phyloP scores from a whole-genome alignment of 495 filamentous ascomycete species.

The Tricharina praecox region DNA sequence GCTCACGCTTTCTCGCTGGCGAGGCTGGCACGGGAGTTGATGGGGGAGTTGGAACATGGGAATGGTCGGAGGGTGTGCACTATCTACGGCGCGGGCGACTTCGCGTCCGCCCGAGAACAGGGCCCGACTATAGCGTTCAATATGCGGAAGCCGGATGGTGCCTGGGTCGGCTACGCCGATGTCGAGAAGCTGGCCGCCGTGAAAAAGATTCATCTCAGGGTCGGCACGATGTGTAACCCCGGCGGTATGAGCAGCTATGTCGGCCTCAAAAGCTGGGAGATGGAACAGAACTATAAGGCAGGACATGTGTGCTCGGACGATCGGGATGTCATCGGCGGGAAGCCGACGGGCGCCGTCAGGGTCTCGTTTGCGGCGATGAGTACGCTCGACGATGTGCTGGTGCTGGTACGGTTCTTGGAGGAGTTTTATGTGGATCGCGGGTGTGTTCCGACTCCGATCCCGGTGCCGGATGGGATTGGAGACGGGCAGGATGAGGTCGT shows the following conservation, averaged over 20 bases:
- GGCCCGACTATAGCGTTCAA: slow-evolving; percentile 81
- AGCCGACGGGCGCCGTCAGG: slow-evolving; percentile 73
- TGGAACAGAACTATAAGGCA: slow-evolving; percentile 60
- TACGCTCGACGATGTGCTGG: slow-evolving; percentile 53
- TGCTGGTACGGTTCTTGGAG: slow-evolving; percentile 49
- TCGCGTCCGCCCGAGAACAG: slow-evolving; percentile 31
- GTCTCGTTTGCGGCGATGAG: slow-evolving; percentile 81
- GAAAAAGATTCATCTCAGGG: slow-evolving; percentile 63
- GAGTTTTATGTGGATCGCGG: slow-evolving; percentile 57
- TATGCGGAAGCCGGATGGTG: slow-evolving; percentile 43
- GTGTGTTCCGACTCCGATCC: slow-evolving; percentile 21
- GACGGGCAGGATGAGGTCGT: slow-evolving; percentile 12
- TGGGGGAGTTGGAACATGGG: slow-evolving; percentile 44
- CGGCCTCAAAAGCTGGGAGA: slow-evolving; percentile 55
- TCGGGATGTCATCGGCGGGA: slow-evolving; percentile 62
- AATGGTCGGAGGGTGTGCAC: slow-evolving; percentile 37
- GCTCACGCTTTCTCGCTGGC: slow-evolving; percentile 56
- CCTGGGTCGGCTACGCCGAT: slow-evolving; percentile 65
- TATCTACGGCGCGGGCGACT: slow-evolving; percentile 28
- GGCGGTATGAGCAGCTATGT: slow-evolving; percentile 60
- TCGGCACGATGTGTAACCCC: slow-evolving; percentile 80
- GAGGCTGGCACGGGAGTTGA: slow-evolving; percentile 38
- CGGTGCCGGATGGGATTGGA: neutral
- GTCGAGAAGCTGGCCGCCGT: slow-evolving; percentile 68
- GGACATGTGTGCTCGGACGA: slow-evolving; percentile 67